A percentile compares a stretch with the other conserved stretches of the same genome.
Conservation (phyloP, 1,284 basidiomycete genomes). For the Hemileccinum hortonii region DNA sequence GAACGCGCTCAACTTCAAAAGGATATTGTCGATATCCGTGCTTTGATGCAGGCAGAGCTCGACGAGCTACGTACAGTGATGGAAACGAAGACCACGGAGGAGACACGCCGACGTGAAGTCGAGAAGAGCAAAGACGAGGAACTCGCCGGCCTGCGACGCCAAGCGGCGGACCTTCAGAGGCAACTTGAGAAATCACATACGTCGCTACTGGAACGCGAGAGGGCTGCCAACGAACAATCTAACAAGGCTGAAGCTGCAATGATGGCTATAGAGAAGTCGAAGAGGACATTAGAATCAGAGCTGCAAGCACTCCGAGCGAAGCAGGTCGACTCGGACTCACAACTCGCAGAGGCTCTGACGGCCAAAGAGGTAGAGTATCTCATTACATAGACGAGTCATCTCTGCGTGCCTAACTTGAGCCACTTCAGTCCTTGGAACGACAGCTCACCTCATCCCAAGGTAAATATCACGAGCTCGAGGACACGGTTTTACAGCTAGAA, state of each 20-base stretch:
- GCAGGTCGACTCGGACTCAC: constrained; percentile 68
- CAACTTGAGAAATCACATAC: constrained; percentile 59
- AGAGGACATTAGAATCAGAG: constrained; percentile 72
- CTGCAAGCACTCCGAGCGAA: constrained; percentile 70
- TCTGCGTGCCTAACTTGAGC: constrained; percentile 3
- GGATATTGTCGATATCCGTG: constrained; percentile 65
- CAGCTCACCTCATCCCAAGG: constrained; percentile 71
- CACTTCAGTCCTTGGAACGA: constrained; percentile 55
- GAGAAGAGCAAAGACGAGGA: constrained; percentile 89
- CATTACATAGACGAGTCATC: neutral
- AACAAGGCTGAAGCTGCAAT: constrained; percentile 55
- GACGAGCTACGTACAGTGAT: constrained; percentile 83
- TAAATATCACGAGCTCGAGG: constrained; percentile 85
- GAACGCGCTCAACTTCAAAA: constrained; percentile 57
- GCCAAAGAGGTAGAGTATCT: constrained; percentile 66
- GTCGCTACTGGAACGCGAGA: constrained; percentile 63
- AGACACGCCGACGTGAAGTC: constrained; percentile 78
- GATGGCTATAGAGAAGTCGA: constrained; percentile 68
- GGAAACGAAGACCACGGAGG: constrained; percentile 85
- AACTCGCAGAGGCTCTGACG: constrained; percentile 61
- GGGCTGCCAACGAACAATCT: constrained; percentile 50
- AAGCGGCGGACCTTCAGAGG: constrained; percentile 49
- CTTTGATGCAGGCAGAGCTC: constrained; percentile 76
- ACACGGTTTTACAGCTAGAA: constrained; percentile 80
- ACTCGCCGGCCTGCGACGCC: constrained; percentile 69